A percentile compares a stretch with the other conserved stretches of the same genome.
These are phyloP conservation scores for Trypanosoma melophagium DNA, from an alignment of 208 protist species.

Conservation along the genomic window DNA sequence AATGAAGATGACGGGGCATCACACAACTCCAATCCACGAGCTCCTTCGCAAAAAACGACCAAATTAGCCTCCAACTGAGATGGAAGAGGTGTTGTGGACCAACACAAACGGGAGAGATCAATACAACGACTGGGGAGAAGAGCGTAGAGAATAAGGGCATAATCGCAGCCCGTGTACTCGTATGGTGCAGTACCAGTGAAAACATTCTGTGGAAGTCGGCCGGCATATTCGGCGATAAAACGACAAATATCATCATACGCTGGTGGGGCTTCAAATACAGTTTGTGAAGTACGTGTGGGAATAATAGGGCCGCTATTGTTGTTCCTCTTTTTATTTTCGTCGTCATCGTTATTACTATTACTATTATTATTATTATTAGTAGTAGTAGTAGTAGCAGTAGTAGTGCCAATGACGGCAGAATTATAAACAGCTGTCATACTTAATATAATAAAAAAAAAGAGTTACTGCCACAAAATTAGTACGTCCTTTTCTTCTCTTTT, in stretches of 20 bases:
- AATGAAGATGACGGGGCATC: conserved; percentile 51
- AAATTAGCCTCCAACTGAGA: conserved; percentile 63
- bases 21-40: conserved; percentile 32
- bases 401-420: no score
- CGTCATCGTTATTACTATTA: no score
- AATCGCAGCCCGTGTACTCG: conserved; percentile 70
- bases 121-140: conserved; percentile 57
- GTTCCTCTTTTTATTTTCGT: no score
- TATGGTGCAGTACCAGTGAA: conserved; percentile 38
- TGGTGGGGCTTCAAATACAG: conserved; percentile 15
- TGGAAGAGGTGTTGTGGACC: conserved; percentile 47
- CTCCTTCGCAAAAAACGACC: conserved; percentile 53
- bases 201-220: conserved; percentile 23
- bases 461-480: no score
- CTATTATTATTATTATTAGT: no score
- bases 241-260: conserved; percentile 34
- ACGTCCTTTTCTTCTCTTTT: no score
- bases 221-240: conserved; percentile 51
- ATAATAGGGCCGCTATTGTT: no score
- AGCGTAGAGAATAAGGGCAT: conserved; percentile 61
- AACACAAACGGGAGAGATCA: conserved; percentile 53
- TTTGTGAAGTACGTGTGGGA: conserved; percentile 3
- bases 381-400: no score
- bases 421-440: no score
- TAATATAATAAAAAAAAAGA: no score